Evolutionary conservation across 257 asterid genomes (phyloP).

Genomic region (Phtheirospermum japonicum): DNA sequence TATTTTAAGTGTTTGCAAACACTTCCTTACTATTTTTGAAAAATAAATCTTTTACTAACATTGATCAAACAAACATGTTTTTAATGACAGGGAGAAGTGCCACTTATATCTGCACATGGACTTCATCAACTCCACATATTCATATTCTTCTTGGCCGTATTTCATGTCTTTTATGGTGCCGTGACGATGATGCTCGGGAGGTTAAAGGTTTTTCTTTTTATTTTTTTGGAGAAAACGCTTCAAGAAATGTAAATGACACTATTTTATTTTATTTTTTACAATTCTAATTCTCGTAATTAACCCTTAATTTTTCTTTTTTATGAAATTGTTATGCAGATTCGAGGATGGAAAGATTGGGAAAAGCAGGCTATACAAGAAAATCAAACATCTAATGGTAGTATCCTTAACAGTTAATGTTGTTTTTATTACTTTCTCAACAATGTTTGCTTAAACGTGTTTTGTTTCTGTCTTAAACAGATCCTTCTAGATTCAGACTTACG

Average conservation of each 20-base stretch:
- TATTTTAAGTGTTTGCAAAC: too few relatives aligned
- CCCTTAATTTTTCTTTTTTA: background rate
- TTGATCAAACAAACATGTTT: background rate
- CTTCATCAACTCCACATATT: slow-evolving; percentile 70
- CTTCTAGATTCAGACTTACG: slow-evolving; percentile 84
- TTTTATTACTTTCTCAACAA: background rate
- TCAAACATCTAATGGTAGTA: slow-evolving; percentile 48
- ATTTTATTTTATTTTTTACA: background rate
- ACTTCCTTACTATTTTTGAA: too few relatives aligned
- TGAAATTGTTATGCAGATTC: slow-evolving; percentile 48
- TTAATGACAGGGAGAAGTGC: slow-evolving; percentile 41
- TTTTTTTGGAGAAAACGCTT: too few relatives aligned
- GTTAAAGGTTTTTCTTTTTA: slow-evolving; percentile 54
- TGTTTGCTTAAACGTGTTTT: slow-evolving; percentile 1
- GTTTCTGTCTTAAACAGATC: slow-evolving; percentile 42
- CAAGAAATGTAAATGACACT: too few relatives aligned
- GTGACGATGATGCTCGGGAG: slow-evolving; percentile 62
- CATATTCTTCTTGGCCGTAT: slow-evolving; percentile 64
- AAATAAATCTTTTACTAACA: background rate
- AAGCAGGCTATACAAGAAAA: slow-evolving; percentile 35
- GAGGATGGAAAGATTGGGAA: slow-evolving; percentile 97
- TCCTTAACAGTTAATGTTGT: background rate
- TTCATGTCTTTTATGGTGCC: slow-evolving; percentile 63
- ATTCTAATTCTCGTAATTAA: background rate
- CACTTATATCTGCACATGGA: slow-evolving; percentile 51